Evolutionary conservation across 2,329 filamentous ascomycete species (phyloP).

Genomic region (Verticillium nubilum): DNA sequence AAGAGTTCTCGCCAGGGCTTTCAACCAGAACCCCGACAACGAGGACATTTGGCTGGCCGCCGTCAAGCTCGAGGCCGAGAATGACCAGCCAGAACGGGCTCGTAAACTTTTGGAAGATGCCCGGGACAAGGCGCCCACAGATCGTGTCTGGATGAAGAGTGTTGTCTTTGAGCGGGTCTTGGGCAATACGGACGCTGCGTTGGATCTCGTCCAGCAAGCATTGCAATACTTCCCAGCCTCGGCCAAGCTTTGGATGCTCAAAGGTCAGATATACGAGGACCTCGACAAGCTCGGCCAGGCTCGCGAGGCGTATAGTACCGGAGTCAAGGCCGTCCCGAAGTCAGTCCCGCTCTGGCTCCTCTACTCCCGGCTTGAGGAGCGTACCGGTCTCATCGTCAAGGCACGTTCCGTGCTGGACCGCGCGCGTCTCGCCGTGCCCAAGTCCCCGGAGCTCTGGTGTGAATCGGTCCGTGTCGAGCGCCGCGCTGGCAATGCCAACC

Average conservation of each 20-base stretch:
- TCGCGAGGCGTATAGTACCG: conserved; percentile 81
- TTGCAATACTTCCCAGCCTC: conserved; percentile 80
- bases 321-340: conserved; percentile 79
- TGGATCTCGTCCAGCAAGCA: conserved; percentile 83
- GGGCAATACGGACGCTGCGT: conserved; percentile 70
- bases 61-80: conserved; percentile 93
- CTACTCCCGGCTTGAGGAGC: conserved; percentile 83
- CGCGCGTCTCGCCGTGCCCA: conserved; percentile 80
- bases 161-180: conserved; percentile 88
- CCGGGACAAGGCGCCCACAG: conserved; percentile 83
- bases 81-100: conserved; percentile 74
- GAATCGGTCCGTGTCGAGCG: conserved; percentile 93
- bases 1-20: conserved; percentile 78
- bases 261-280: conserved; percentile 93
- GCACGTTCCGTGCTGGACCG: conserved; percentile 91
- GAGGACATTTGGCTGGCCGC: conserved; percentile 97
- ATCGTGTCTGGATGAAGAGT: conserved; percentile 95
- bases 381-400: conserved; percentile 76
- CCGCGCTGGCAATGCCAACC: conserved; percentile 72
- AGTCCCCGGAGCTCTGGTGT: conserved; percentile 79
- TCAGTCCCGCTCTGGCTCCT: conserved; percentile 88
- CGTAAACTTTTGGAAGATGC: conserved; percentile 76
- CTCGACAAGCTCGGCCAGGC: conserved; percentile 76
- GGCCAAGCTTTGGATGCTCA: conserved; percentile 96
- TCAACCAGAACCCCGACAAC: conserved; percentile 92